Conservation (phyloP, 768 basidiomycete species). For the Tylopilus sp. region DNA sequence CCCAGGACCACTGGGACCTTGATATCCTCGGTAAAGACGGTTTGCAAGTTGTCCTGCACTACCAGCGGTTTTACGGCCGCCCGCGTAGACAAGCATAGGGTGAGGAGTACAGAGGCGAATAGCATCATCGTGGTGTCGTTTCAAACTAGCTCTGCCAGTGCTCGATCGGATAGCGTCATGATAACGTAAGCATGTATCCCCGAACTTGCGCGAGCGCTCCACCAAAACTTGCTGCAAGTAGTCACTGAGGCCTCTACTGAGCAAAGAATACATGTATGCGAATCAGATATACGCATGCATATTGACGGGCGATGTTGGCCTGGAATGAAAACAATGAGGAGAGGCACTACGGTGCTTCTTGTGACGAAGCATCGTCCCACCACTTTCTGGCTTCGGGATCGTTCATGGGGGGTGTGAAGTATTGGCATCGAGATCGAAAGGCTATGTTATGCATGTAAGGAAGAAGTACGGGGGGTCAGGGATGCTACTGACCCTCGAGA, state of each 20-base stretch:
- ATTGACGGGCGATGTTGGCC: conserved; percentile 10
- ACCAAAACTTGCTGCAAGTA: neutral
- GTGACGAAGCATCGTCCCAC: conserved; percentile 46
- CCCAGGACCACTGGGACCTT: conserved; percentile 53
- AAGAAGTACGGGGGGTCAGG: conserved; percentile 15
- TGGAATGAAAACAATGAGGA: conserved; percentile 32
- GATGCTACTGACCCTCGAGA: conserved; percentile 54
- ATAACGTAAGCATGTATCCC: conserved; percentile 24
- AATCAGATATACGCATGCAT: conserved; percentile 10
- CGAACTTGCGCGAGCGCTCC: neutral
- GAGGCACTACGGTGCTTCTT: conserved; percentile 31
- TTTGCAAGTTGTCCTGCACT: conserved; percentile 21
- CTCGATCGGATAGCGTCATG: conserved; percentile 18
- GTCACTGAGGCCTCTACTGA: conserved; percentile 1
- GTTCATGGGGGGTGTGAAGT: conserved; percentile 63
- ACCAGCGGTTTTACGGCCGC: conserved; percentile 16
- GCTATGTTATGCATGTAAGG: conserved; percentile 42
- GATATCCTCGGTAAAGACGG: conserved; percentile 15
- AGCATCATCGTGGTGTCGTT: conserved; percentile 23
- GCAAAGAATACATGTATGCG: conserved; percentile 11
- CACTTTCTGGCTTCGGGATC: conserved; percentile 55
- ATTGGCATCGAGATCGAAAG: conserved; percentile 75
- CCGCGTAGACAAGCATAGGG: conserved; percentile 9
- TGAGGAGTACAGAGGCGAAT: conserved; percentile 15
- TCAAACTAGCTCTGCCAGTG: neutral